These are phyloP conservation scores for Fusarium sp. DNA, from an alignment of 2,329 filamentous ascomycete genomes.

Conservation along the genomic window DNA sequence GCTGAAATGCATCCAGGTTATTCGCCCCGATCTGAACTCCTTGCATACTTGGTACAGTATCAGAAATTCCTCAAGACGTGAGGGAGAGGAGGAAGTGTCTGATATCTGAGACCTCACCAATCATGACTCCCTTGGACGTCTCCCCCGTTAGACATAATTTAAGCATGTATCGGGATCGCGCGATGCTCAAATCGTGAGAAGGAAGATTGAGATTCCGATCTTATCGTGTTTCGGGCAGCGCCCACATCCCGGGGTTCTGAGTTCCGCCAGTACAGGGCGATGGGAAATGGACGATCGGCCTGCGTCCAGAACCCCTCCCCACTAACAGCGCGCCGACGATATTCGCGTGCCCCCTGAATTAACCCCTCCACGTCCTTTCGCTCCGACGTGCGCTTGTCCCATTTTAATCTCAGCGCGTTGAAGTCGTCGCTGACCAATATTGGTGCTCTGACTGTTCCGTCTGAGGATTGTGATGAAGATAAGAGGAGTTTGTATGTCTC, in stretches of 20 bases:
- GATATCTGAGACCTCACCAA: not conserved
- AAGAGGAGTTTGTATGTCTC: constrained; percentile 33
- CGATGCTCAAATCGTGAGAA: constrained; percentile 4
- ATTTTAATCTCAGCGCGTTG: constrained; percentile 38
- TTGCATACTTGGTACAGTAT: not conserved
- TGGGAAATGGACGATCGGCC: constrained; percentile 33
- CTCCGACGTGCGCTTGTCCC: constrained; percentile 38
- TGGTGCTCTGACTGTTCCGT: constrained; percentile 1
- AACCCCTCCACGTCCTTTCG: constrained; percentile 35
- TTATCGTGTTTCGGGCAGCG: not conserved
- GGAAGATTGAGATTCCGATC: not conserved
- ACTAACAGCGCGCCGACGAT: constrained; percentile 33
- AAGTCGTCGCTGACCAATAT: constrained; percentile 40
- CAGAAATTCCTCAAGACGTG: not conserved
- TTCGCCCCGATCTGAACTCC: not conserved
- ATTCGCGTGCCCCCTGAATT: constrained; percentile 28
- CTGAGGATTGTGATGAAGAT: not conserved
- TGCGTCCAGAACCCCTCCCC: constrained; percentile 38
- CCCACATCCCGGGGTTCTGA: not conserved
- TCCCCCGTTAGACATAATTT: not conserved
- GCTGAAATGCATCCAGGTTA: not conserved
- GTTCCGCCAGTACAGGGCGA: constrained; percentile 39
- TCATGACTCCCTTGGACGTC: not conserved
- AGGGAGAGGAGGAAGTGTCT: not conserved
- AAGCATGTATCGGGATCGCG: constrained; percentile 19